Conservation (phyloP, 2,329 filamentous ascomycete species). For the Colletotrichum liaoningense region DNA sequence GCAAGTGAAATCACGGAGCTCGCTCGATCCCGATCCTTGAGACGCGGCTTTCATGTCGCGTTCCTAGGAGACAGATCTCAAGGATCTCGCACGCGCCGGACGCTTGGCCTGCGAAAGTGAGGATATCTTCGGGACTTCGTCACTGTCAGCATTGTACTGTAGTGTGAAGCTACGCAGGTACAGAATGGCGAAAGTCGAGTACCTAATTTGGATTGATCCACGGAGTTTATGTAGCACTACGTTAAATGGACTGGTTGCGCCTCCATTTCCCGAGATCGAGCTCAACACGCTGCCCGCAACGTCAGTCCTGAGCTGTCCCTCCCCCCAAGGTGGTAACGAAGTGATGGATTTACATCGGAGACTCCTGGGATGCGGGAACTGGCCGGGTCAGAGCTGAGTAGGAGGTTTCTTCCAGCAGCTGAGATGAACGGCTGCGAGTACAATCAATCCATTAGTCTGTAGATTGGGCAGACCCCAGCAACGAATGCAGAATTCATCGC, state of each 20-base stretch:
- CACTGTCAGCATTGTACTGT: neutral
- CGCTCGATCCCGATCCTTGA: neutral
- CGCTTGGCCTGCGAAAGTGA: neutral
- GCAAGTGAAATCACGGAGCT: neutral
- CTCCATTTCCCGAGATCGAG: neutral
- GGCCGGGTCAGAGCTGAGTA: neutral
- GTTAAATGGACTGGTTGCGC: neutral
- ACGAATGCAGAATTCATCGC: neutral
- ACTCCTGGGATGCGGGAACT: neutral
- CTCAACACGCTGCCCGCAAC: too few species aligned
- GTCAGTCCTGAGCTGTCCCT: neutral
- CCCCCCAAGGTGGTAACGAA: neutral
- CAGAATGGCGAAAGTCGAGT: neutral
- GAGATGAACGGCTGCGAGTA: neutral
- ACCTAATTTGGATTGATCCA: neutral
- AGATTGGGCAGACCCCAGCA: neutral
- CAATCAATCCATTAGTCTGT: neutral
- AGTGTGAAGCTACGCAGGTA: neutral
- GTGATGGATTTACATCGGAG: neutral
- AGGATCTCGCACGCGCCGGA: neutral
- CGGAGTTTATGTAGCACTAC: neutral
- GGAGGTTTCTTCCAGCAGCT: neutral
- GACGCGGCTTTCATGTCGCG: neutral
- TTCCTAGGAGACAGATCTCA: neutral
- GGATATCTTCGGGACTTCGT: neutral